Conservation (phyloP, 139 green algal genomes). For the Haematococcus sp. region DNA sequence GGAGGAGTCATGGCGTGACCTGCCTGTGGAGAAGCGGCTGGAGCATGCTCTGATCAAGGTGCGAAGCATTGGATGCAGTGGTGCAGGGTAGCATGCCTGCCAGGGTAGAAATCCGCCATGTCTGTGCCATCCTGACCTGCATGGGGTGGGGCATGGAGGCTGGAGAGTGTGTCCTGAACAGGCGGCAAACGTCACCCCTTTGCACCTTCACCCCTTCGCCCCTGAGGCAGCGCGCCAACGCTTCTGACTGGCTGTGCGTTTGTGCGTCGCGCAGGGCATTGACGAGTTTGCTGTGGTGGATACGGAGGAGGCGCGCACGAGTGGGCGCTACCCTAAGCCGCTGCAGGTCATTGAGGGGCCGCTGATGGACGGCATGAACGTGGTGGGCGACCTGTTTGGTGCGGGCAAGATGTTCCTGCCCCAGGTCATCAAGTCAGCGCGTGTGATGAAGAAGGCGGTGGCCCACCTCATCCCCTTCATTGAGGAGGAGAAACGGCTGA, state of each 20-base stretch:
- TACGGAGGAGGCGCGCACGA: conserved; percentile 87
- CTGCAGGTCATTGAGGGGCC: conserved; percentile 97
- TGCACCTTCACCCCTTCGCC: too few species aligned
- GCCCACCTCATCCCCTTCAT: conserved; percentile 97
- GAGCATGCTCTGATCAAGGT: conserved; percentile 92
- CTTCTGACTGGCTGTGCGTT: neutral
- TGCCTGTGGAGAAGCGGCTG: conserved; percentile 83
- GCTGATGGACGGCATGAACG: conserved; percentile 99
- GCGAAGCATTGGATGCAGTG: neutral
- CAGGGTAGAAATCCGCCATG: too few species aligned
- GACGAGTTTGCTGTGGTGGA: conserved; percentile 88
- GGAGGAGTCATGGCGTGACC: conserved; percentile 76
- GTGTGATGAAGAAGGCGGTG: conserved; percentile 99
- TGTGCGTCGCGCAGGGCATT: conserved; percentile 62
- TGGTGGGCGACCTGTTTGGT: conserved; percentile 97
- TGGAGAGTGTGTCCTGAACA: too few species aligned
- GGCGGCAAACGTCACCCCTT: too few species aligned
- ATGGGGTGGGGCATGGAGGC: too few species aligned
- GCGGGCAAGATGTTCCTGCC: conserved; percentile 99
- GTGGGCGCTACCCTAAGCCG: conserved; percentile 72
- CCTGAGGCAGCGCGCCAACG: too few species aligned
- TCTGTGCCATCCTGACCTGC: neutral
- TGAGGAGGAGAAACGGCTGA: conserved; percentile 92
- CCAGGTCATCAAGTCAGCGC: conserved; percentile 98
- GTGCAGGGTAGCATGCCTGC: neutral